Conservation (phyloP, 352 stramenopile genomes). For the Phytophthora foliorum region DNA sequence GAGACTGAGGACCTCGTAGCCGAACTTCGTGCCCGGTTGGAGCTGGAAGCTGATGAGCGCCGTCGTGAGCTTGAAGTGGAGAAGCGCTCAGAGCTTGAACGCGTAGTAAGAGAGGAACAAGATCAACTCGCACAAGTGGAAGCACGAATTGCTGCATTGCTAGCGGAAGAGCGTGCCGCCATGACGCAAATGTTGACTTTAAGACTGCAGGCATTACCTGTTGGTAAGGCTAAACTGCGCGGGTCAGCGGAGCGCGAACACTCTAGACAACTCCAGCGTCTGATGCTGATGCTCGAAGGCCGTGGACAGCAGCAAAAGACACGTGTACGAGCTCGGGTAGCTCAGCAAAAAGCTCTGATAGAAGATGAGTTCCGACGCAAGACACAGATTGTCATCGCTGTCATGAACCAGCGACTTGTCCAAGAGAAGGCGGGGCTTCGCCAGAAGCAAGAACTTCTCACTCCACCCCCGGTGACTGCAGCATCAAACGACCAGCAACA, state of each 20-base stretch:
- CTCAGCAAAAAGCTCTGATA: constrained; percentile 41
- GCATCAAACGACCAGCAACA: neutral
- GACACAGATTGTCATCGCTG: constrained; percentile 51
- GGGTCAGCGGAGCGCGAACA: constrained; percentile 38
- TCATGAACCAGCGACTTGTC: constrained; percentile 59
- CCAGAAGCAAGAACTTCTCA: constrained; percentile 47
- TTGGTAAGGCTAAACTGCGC: constrained; percentile 19
- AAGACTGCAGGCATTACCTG: constrained; percentile 24
- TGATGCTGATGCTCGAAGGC: constrained; percentile 63
- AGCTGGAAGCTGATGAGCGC: constrained; percentile 63
- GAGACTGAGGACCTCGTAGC: constrained; percentile 49
- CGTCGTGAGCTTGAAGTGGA: constrained; percentile 49
- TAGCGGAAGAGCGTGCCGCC: constrained; percentile 44
- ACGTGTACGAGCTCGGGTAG: constrained; percentile 30
- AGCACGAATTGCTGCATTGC: constrained; percentile 34
- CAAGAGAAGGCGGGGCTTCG: constrained; percentile 62
- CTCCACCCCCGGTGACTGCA: neutral
- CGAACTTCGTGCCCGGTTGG: constrained; percentile 57
- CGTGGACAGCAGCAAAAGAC: constrained; percentile 36
- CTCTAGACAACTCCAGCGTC: constrained; percentile 48
- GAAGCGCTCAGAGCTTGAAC: constrained; percentile 44
- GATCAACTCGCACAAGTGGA: constrained; percentile 37
- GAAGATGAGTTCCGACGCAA: constrained; percentile 67
- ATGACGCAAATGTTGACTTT: constrained; percentile 46
- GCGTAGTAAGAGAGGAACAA: constrained; percentile 35